phyloP scores from a whole-genome alignment of 140 eudicot species.

The Bidens hawaiensis region DNA sequence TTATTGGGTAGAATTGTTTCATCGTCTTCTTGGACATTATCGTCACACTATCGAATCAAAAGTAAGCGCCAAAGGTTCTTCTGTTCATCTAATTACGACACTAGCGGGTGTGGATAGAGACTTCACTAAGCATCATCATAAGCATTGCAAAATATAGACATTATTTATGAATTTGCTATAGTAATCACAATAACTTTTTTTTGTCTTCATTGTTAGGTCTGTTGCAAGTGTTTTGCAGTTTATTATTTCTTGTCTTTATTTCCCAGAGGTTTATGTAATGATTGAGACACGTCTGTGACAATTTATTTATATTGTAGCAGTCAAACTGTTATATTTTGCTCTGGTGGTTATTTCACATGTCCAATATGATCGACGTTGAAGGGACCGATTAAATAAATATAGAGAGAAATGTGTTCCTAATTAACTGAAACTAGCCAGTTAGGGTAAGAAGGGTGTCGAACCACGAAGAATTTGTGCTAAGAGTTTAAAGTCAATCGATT shows the following conservation, averaged over 20 bases:
- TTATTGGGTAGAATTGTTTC: conserved; percentile 47
- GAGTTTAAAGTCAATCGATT: too few relatives aligned
- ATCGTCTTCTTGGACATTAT: conserved; percentile 31
- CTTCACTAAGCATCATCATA: neutral
- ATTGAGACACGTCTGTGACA: conserved; percentile 10
- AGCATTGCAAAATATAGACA: neutral
- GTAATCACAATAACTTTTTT: neutral
- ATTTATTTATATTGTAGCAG: neutral
- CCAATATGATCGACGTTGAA: too few relatives aligned
- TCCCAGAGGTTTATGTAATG: neutral
- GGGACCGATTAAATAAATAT: too few relatives aligned
- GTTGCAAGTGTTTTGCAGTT: conserved; percentile 7
- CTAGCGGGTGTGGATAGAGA: neutral
- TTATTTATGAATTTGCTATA: neutral
- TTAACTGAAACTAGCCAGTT: too few relatives aligned
- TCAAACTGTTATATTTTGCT: too few relatives aligned
- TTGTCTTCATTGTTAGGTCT: neutral
- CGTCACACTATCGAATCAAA: conserved; percentile 52
- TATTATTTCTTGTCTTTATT: conserved; percentile 19
- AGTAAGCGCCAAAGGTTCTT: conserved; percentile 96
- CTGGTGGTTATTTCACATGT: too few relatives aligned
- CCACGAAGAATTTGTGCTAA: too few relatives aligned
- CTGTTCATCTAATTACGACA: conserved; percentile 34
- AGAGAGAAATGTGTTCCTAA: too few relatives aligned
- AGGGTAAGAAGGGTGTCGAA: too few relatives aligned